Evolutionary conservation across 2,329 filamentous ascomycete species (phyloP), one percentile per base, ranked within the genome.

Genomic region (Xylariaceae sp.): DNA sequence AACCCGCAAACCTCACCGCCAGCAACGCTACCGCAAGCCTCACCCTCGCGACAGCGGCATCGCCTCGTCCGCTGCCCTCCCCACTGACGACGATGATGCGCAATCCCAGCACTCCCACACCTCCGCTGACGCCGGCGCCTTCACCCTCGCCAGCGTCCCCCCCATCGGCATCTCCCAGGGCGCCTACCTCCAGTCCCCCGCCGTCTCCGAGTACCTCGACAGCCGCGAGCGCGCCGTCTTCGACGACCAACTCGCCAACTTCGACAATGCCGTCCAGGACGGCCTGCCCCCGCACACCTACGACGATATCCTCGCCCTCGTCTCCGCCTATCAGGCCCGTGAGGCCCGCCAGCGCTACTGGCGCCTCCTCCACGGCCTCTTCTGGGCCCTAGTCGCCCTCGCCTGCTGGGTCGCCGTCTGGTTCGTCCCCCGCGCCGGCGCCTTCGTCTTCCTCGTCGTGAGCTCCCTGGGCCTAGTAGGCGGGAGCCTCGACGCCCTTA

Each of bases 321-420:
- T 87, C 7, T 62, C 75, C 37, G 73, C 67, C 38, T 96, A 96
- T 65, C 73, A 73, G 32, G 59, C 61, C 2, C 84, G 91, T 38
- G 89, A 96, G 61, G 71, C 75, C 13, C 67, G 71, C 12, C 90
- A 96, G 64, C 81, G 82, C 16, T 75, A 74, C 39, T 80, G 83
- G 66, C 83, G 93, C 8, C 69, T 87, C 11, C 61, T 71, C 0
- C 89, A 95, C 66, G 96, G 95, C 62, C 69, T 81, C 37, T 68
- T 67, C 29, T 81, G 87, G 42, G 54, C 94, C 2, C 52, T 78
- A 3, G 63, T 91, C 19, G 79, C 85, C 41, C 68, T 91, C 15
- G 87, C 73, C 17, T 94, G 88, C 63, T 76, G 90, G 39, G 69
- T 93, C 1, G 90, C 78, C 4, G 79, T 94, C 2, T 97, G 90